Percentiles rank a stretch among this genome's conserved stretches.
Evolutionary conservation across 1,284 basidiomycete species (phyloP).

Genomic region (Austroboletus niveus): DNA sequence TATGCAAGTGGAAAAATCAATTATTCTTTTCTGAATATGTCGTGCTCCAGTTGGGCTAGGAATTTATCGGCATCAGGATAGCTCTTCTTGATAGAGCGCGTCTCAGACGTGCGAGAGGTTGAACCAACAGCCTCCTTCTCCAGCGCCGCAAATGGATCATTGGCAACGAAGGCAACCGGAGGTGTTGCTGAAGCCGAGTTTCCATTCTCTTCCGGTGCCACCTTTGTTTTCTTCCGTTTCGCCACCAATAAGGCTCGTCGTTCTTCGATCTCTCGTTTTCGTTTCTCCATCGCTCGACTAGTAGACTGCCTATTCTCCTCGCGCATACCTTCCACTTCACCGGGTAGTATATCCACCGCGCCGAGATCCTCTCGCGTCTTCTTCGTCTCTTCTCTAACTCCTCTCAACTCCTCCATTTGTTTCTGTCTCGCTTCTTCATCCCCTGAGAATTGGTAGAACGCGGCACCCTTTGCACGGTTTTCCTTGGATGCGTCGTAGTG

Average conservation of each 20-base stretch:
- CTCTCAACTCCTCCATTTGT: conserved; percentile 79
- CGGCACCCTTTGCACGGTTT: conserved; percentile 85
- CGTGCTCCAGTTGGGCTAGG: conserved; percentile 56
- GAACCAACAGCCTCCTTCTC: conserved; percentile 38
- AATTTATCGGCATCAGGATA: conserved; percentile 53
- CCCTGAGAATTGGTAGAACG: conserved; percentile 83
- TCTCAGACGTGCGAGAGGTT: conserved; percentile 8
- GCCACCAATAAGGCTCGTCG: conserved; percentile 74
- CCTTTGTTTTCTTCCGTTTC: conserved; percentile 63
- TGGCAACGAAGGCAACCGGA: conserved; percentile 8
- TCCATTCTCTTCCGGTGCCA: conserved; percentile 29
- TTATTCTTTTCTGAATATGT: conserved; percentile 33
- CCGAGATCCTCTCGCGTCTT: conserved; percentile 56
- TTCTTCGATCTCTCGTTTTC: conserved; percentile 78
- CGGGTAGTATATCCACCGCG: conserved; percentile 56
- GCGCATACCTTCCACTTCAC: conserved; percentile 67
- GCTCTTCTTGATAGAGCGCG: conserved; percentile 25
- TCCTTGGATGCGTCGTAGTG: conserved; percentile 86
- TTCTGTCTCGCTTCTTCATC: conserved; percentile 72
- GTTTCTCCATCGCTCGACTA: conserved; percentile 73
- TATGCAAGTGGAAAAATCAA: neutral
- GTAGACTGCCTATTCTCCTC: conserved; percentile 30
- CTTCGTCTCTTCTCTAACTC: conserved; percentile 71
- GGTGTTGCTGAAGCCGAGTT: conserved; percentile 2
- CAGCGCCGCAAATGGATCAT: conserved; percentile 50